Conservation (phyloP, 495 filamentous ascomycete species). For the Penicillium dipodomyicola region DNA sequence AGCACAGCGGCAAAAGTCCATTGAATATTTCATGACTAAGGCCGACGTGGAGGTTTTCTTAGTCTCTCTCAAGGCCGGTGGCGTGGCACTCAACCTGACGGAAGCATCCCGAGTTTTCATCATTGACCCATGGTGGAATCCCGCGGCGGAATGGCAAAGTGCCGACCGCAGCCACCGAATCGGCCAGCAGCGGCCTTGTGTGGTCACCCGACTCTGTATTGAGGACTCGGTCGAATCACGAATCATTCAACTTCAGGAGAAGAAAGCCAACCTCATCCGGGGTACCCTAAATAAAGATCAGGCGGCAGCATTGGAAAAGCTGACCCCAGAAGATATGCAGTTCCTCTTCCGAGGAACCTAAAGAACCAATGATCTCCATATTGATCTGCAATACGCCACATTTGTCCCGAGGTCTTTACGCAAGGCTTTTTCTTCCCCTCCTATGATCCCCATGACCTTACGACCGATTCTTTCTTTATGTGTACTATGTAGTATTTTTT, state of each 20-base stretch:
- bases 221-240: slow-evolving; percentile 94
- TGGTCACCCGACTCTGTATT: slow-evolving; percentile 90
- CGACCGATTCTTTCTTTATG: not conserved
- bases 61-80: slow-evolving; percentile 91
- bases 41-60: slow-evolving; percentile 90
- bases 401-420: not conserved
- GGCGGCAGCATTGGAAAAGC: slow-evolving; percentile 73
- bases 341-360: slow-evolving; percentile 82
- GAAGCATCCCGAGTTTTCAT: slow-evolving; percentile 94
- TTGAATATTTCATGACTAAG: slow-evolving; percentile 93
- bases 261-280: slow-evolving; percentile 94
- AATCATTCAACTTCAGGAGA: slow-evolving; percentile 93
- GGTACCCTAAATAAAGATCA: slow-evolving; percentile 93
- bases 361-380: not conserved
- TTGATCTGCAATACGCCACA: slow-evolving; percentile 2
- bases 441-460: slow-evolving; percentile 12
- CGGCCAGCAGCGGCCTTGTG: slow-evolving; percentile 87
- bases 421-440: not conserved
- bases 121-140: slow-evolving; percentile 98
- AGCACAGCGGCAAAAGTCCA: slow-evolving; percentile 83
- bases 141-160: slow-evolving; percentile 94
- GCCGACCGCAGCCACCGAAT: slow-evolving; percentile 97
- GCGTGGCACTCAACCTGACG: slow-evolving; percentile 91
- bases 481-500: too few species aligned
- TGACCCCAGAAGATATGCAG: slow-evolving; percentile 88